Conservation (phyloP, 345 rosid genomes). For the Salix koriyanagi region DNA sequence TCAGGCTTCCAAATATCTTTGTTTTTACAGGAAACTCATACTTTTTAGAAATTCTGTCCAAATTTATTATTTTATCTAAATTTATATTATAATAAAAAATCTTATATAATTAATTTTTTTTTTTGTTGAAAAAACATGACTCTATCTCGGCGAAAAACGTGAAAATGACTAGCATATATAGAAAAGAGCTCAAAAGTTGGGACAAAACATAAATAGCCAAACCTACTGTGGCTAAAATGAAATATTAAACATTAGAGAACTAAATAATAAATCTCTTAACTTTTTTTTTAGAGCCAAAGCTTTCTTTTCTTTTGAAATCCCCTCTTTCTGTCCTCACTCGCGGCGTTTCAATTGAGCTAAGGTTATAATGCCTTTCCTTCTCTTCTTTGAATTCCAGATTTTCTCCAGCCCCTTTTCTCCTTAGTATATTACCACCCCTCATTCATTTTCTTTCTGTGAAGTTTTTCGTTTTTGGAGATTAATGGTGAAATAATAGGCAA, state of each 20-base stretch:
- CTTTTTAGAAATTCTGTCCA: fast-evolving
- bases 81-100: too few species aligned
- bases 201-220: background rate
- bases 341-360: background rate
- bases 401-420: background rate
- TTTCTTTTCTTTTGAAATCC: background rate
- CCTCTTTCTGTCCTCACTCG: background rate
- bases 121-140: too few species aligned
- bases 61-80: too few species aligned
- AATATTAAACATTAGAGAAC: background rate
- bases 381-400: background rate
- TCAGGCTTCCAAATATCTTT: too few species aligned
- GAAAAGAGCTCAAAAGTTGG: background rate
- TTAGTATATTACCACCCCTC: background rate
- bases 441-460: too few species aligned
- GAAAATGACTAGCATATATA: too few species aligned
- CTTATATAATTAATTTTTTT: too few species aligned
- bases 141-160: too few species aligned
- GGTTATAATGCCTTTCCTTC: background rate
- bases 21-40: too few species aligned
- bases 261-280: background rate
- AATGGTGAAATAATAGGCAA: background rate
- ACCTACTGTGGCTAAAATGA: background rate
- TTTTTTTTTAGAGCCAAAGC: background rate
- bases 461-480: background rate